Percentiles rank a stretch among this genome's conserved stretches.
Evolutionary conservation across 2,329 filamentous ascomycete species (phyloP).

Genomic region (Monilinia fructicola): DNA sequence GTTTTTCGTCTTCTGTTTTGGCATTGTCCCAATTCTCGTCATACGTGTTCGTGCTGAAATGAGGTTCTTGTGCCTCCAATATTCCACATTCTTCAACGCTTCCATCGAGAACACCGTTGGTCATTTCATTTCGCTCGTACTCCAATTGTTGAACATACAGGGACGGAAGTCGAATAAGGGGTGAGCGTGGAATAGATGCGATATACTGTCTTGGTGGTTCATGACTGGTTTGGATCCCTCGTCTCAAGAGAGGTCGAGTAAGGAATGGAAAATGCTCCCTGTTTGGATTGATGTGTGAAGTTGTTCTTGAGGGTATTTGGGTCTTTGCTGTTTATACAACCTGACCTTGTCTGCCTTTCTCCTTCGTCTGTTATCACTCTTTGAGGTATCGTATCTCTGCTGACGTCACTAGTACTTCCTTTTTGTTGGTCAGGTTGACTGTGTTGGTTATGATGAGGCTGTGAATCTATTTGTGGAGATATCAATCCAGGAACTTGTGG

Average conservation of each 20-base stretch:
- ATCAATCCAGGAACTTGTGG: neutral
- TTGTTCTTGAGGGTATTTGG: too few species aligned
- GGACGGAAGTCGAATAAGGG: conserved; percentile 7
- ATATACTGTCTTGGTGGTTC: neutral
- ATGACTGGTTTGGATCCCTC: neutral
- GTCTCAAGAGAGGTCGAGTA: too few species aligned
- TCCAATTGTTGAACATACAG: conserved; percentile 16
- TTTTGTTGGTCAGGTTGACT: neutral
- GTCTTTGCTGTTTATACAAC: neutral
- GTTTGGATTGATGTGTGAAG: neutral
- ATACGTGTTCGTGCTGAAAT: neutral
- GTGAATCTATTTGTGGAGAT: too few species aligned
- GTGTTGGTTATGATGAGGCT: neutral
- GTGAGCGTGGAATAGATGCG: conserved; percentile 11
- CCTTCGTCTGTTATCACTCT: neutral
- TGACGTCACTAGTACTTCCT: neutral
- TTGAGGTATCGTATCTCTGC: neutral
- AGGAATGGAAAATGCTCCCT: neutral
- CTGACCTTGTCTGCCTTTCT: neutral
- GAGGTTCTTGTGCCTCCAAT: neutral
- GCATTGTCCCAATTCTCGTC: neutral
- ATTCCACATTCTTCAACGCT: neutral
- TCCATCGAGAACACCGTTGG: neutral
- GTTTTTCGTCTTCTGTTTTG: neutral
- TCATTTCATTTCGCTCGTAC: neutral